Base-by-base conservation (phyloP, 768 basidiomycete species). In the Fibroporia radiculosa region DNA sequence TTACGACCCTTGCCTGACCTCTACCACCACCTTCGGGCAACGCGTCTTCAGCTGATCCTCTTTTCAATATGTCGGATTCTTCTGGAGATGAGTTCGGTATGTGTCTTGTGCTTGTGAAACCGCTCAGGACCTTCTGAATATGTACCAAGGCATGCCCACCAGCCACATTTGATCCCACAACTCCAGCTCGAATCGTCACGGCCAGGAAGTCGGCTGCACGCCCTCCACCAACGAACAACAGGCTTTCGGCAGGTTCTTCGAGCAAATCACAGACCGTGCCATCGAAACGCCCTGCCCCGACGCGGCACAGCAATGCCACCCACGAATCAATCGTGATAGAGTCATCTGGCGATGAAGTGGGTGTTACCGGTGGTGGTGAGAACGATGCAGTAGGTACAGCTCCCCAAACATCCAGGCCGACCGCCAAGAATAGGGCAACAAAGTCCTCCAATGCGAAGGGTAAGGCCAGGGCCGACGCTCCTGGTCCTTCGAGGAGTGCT, bases 391-490 rank as follows among this genome's bases (percentile, higher is more conserved):
- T 43, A 11, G 48, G 39, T 13, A 42, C 42, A 18, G 31, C 42
- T 1, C 38, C 47, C 12, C 45, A 40, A 1, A 47, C 49, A 11
- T 22, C 44, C 1, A 56, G 41, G 31, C 37, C 25, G 7, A 28
- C 27, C 18, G 33, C 47, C 20, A 54, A 48, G 48, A 53, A 47
- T 31, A 16, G 33, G 3, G 22, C 65, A 47, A 58, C 53, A 5
- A 71, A 67, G 53, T 61, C 57, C 4, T 68, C 60, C 2, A 67
- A 56, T 39, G 63, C 56, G 36, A 58, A 56, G 40, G 52, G 55
- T 26, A 60, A 50, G 42, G 34, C 40, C 42, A 65, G 56, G 31
- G 50, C 52, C 2, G 48, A 51, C 18, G 50, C 14, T 14, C 23
- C 31, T 45, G 31, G 22, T 25, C 5, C 35, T 6, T 27, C 44